Percentiles rank a stretch among this genome's conserved stretches.
These are phyloP conservation scores for Boletus huronensis DNA, from an alignment of 768 basidiomycete species.

Conservation along the genomic window DNA sequence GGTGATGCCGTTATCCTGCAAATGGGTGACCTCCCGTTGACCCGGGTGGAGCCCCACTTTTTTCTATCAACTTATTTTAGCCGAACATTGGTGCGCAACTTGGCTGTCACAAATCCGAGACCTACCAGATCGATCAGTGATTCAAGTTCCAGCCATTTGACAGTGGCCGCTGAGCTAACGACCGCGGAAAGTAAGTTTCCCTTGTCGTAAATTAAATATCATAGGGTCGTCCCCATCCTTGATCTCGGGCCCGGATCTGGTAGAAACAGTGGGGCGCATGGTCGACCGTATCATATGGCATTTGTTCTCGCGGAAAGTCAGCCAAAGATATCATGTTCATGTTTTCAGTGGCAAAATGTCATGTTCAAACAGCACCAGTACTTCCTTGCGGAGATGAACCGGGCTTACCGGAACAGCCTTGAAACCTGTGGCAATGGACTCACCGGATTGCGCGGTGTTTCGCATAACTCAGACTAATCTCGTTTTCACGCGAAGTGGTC, in stretches of 20 bases:
- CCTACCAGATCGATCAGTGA: neutral
- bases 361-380: neutral
- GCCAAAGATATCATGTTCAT: neutral
- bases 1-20: slow-evolving; percentile 16
- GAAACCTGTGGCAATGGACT: neutral
- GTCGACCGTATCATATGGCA: neutral
- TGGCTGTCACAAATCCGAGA: neutral
- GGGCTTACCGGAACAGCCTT: neutral
- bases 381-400: neutral
- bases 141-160: neutral
- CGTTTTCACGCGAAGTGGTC: no score
- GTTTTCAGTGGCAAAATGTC: neutral
- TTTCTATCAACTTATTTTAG: neutral
- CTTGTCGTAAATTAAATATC: no score
- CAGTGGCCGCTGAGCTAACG: neutral
- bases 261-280: no score
- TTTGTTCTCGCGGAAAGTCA: no score
- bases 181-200: neutral
- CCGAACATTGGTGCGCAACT: neutral
- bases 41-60: slow-evolving; percentile 7
- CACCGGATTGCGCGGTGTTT: neutral
- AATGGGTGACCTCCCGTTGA: neutral
- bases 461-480: neutral
- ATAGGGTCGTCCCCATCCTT: neutral
- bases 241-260: no score